phyloP scores from a whole-genome alignment of 1,139 yeast genomes.

The Pichia sp. region DNA sequence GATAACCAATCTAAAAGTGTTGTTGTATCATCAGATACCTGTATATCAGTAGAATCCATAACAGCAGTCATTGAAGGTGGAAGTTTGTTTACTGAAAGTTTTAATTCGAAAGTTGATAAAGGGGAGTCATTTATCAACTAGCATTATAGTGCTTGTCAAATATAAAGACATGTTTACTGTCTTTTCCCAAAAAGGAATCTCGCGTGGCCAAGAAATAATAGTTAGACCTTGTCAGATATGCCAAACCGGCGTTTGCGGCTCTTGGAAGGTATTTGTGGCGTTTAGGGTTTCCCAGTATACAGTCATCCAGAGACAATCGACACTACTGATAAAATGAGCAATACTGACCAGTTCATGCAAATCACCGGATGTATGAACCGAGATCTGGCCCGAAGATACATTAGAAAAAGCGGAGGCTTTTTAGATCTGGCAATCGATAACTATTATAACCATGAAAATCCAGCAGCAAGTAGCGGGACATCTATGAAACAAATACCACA shows the following conservation, averaged over 20 bases:
- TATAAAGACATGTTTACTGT: background rate
- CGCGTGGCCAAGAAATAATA: slow-evolving; percentile 1
- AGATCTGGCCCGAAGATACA: slow-evolving; percentile 22
- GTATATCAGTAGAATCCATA: background rate
- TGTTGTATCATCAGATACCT: background rate
- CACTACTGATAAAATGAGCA: background rate
- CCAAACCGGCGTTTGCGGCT: background rate
- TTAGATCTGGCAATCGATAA: slow-evolving; percentile 28
- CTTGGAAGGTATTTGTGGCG: background rate
- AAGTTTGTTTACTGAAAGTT: no score
- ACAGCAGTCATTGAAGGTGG: background rate
- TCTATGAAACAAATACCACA: background rate
- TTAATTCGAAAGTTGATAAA: no score
- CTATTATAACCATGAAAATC: slow-evolving; percentile 15
- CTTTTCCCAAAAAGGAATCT: slow-evolving; percentile 10
- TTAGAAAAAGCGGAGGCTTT: slow-evolving; percentile 21
- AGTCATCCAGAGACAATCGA: background rate
- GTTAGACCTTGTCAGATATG: background rate
- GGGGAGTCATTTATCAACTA: no score
- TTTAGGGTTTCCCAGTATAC: background rate
- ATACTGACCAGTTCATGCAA: slow-evolving; percentile 11
- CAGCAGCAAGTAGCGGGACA: background rate
- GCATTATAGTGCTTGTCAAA: no score
- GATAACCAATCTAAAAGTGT: slow-evolving; percentile 8
- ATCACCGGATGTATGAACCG: slow-evolving; percentile 23